Conservation (phyloP, 208 protist genomes). For the Leishmania turanica region DNA sequence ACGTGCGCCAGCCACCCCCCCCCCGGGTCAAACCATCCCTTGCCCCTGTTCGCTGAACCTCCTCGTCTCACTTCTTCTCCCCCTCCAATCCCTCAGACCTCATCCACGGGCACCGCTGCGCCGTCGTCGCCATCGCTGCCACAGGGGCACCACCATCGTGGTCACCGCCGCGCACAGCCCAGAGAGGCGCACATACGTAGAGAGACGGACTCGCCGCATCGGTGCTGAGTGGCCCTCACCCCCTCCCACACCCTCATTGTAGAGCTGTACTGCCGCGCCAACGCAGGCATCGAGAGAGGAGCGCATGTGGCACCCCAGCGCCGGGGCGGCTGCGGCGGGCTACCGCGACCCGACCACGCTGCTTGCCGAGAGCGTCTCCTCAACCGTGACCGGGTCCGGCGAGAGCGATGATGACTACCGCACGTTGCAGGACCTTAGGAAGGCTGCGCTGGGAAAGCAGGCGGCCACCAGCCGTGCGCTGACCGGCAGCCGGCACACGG, state of each 20-base stretch:
- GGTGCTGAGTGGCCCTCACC: not conserved
- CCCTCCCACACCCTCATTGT: not conserved
- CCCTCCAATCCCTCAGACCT: not conserved
- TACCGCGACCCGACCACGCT: constrained; percentile 28
- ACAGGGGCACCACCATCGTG: not conserved
- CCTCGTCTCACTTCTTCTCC: not conserved
- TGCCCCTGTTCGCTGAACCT: not conserved
- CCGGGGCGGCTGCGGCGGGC: constrained; percentile 9
- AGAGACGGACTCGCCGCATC: not conserved
- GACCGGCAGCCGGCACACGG: not conserved
- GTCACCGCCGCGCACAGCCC: constrained; percentile 11
- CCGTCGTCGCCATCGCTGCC: not conserved
- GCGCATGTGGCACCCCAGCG: constrained; percentile 5
- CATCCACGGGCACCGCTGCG: not conserved
- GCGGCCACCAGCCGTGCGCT: not conserved
- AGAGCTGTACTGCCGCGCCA: not conserved
- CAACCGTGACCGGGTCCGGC: not conserved
- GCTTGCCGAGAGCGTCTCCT: constrained; percentile 15
- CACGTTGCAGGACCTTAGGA: not conserved
- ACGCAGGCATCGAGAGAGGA: not conserved
- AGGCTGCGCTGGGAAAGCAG: not conserved
- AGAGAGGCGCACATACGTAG: constrained; percentile 2
- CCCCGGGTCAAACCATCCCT: not conserved
- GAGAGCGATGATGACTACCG: constrained; percentile 16
- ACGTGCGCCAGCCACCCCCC: not conserved